Percentiles rank a stretch among this genome's conserved stretches.
phyloP scores from a whole-genome alignment of 192 early-diverging fungal genomes.

The Coemansia pectinata region DNA sequence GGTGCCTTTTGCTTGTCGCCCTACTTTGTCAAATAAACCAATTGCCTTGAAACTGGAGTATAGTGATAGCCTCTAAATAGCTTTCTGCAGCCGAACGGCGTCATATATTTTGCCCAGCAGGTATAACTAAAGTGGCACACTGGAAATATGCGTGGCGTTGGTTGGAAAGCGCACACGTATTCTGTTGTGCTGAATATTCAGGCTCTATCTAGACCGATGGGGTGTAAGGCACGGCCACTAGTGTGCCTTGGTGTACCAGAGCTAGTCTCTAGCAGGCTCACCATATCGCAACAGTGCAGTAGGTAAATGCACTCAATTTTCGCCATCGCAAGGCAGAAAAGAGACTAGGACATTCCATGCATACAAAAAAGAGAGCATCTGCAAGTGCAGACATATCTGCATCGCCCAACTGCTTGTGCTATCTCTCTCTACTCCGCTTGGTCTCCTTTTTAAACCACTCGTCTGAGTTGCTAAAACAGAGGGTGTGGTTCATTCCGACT shows the following conservation, averaged over 20 bases:
- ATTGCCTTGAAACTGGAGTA: no score
- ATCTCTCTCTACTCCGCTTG: no score
- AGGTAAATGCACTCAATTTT: background rate
- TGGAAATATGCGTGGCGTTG: slow-evolving; percentile 12
- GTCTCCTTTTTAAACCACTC: no score
- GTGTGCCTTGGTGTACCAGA: background rate
- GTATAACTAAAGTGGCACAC: background rate
- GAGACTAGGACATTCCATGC: no score
- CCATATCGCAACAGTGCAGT: background rate
- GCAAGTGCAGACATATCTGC: background rate
- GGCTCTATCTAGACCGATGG: background rate
- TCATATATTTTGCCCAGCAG: background rate
- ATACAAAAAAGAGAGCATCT: background rate
- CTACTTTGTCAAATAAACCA: background rate
- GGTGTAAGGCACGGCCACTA: background rate
- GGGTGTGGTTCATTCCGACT: background rate
- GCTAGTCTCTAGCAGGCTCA: no score
- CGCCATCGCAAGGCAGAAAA: background rate
- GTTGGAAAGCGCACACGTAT: background rate
- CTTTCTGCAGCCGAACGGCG: background rate
- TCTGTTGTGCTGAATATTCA: background rate
- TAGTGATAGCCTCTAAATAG: background rate
- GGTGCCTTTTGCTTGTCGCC: no score
- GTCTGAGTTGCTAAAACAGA: background rate
- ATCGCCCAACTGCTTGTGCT: background rate